Evolutionary conservation across 306 rosid species (phyloP), one percentile per base, ranked within the genome.

Genomic region (Ormosia semicastrata): DNA sequence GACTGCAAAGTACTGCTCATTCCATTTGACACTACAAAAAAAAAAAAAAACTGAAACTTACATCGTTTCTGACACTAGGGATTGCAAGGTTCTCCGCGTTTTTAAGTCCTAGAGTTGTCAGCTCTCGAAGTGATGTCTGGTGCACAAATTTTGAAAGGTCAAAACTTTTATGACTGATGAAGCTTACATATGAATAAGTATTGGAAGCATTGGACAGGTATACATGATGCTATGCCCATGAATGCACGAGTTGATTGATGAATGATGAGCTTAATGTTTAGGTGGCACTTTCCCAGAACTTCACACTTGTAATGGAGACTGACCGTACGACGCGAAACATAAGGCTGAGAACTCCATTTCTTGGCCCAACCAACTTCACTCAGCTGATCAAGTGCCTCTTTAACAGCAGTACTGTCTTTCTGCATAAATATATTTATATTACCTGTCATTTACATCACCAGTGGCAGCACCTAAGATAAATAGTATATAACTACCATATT

Each of bases 281-380:
- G 64, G 62, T 73, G 79, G 83, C 85, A 90, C 53, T 78, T 88
- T 77, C 79, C 81, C 73, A 83, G 76, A 90, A 80, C 83, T 85
- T 74, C 75, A 85, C 63, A 89, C 81, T 87, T 86, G 80, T 78
- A 81, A 87, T 68, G 84, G 86, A 90, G 84, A 95, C 95, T 95
- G 91, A 93, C 99, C 97, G 91, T 93, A 33, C 99, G 97, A 60
- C 98, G 91, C 4, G 99, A 95, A 69, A 91, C 92, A 79, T 91
- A 88, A 50, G 99, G 99, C 85, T 95, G 99, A 80, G 98, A 95
- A 85, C 94, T 88, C 99, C 99, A 95, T 87, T 91, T 93, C 91
- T 89, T 93, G 46, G 98, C 99, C 95, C 98, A 95, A 56, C 99
- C 97, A 71, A 80, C 81, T 84, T 93, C 93, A 81, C 77, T 86